These are phyloP conservation scores for Phytophthora hibernalis DNA, from an alignment of 352 stramenopile genomes.

Conservation along the genomic window DNA sequence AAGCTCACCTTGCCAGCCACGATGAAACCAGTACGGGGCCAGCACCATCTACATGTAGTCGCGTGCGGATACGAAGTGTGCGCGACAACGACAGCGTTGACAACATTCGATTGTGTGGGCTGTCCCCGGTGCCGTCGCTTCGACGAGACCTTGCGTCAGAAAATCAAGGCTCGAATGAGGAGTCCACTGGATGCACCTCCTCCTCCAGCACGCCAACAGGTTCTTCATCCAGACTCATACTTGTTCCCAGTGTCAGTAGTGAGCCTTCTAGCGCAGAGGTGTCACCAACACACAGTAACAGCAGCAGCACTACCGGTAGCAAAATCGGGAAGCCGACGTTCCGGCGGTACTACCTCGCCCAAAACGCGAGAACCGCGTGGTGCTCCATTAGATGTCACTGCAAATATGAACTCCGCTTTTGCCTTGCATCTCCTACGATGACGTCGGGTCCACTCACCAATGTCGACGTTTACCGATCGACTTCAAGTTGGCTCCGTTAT, in stretches of 20 bases:
- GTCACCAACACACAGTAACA: constrained; percentile 29
- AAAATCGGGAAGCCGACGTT: constrained; percentile 37
- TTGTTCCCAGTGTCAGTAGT: constrained; percentile 12
- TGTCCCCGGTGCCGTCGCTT: constrained; percentile 5
- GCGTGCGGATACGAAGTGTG: constrained; percentile 1
- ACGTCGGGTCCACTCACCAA: constrained; percentile 2
- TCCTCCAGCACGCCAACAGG: constrained; percentile 15
- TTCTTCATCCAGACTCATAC: constrained; percentile 7
- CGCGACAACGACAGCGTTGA: background rate
- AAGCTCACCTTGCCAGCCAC: constrained; percentile 43
- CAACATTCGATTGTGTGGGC: constrained; percentile 8
- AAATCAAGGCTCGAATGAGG: constrained; percentile 17
- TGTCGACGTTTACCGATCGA: constrained; percentile 31
- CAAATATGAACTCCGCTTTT: constrained; percentile 27
- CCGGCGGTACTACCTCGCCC: constrained; percentile 49
- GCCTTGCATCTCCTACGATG: constrained; percentile 22
- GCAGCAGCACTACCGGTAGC: constrained; percentile 19
- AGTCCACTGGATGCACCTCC: constrained; percentile 6
- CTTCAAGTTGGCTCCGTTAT: constrained; percentile 42
- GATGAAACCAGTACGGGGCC: constrained; percentile 6
- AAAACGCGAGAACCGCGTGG: constrained; percentile 24
- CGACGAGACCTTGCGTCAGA: background rate
- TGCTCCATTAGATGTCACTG: constrained; percentile 23
- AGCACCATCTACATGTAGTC: background rate
- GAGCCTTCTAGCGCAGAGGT: constrained; percentile 13